phyloP scores from a whole-genome alignment of 2,329 filamentous ascomycete species.

The Colletotrichum endophyticum region DNA sequence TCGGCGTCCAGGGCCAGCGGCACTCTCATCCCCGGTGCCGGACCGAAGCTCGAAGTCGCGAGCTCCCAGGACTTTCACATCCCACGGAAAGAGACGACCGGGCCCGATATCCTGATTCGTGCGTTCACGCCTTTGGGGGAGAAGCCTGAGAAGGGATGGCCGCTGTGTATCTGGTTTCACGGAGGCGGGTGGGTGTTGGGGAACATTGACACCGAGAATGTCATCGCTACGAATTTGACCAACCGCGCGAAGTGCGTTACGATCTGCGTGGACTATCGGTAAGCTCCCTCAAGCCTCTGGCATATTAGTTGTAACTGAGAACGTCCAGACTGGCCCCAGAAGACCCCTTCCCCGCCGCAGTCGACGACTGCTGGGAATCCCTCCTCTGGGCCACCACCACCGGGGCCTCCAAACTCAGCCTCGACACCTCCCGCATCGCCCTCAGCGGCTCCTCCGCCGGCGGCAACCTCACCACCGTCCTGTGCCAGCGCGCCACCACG shows the following conservation, averaged over 20 bases:
- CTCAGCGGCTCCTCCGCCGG: slow-evolving; percentile 50
- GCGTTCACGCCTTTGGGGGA: slow-evolving; percentile 54
- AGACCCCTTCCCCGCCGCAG: slow-evolving; percentile 59
- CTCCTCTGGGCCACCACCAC: slow-evolving; percentile 48
- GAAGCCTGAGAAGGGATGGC: slow-evolving; percentile 54
- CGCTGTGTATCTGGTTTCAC: slow-evolving; percentile 61
- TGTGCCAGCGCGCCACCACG: slow-evolving; percentile 53
- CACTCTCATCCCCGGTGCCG: slow-evolving; percentile 56
- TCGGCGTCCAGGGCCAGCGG: slow-evolving; percentile 54
- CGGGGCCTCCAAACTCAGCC: slow-evolving; percentile 32
- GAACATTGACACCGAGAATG: slow-evolving; percentile 62
- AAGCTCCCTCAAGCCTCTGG: not conserved
- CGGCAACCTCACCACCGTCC: slow-evolving; percentile 55
- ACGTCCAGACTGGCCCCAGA: slow-evolving; percentile 56
- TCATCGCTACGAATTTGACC: slow-evolving; percentile 60
- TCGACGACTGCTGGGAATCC: slow-evolving; percentile 62
- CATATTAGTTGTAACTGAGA: not conserved
- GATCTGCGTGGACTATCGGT: slow-evolving; percentile 61
- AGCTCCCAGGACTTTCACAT: slow-evolving; percentile 49
- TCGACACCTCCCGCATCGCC: slow-evolving; percentile 50
- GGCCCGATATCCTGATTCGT: slow-evolving; percentile 51
- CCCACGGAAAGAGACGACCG: slow-evolving; percentile 46
- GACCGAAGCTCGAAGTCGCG: slow-evolving; percentile 51
- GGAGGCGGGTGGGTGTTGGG: slow-evolving; percentile 65
- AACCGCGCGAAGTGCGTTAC: slow-evolving; percentile 54